A percentile compares a stretch with the other conserved stretches of the same genome.
phyloP scores from a whole-genome alignment of 148 eudicot species.

The Hydrangea macrophylla region DNA sequence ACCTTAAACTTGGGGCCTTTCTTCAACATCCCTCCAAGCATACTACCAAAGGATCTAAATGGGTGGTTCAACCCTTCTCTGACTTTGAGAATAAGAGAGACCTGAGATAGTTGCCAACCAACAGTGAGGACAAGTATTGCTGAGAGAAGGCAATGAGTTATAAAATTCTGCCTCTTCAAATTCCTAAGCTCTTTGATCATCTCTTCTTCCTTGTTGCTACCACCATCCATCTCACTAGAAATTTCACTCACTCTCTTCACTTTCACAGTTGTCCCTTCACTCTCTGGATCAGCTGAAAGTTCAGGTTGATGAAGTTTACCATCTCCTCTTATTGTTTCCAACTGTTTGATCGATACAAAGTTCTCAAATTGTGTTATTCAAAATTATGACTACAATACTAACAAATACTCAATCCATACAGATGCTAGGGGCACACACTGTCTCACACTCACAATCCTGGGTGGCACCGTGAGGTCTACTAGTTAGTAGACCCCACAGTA shows the following conservation, averaged over 20 bases:
- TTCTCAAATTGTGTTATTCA: not conserved
- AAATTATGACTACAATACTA: not conserved
- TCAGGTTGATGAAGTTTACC: conserved; percentile 18
- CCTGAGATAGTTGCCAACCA: conserved; percentile 69
- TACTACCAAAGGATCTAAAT: conserved; percentile 36
- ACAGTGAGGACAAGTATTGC: conserved; percentile 52
- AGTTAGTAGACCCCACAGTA: not conserved
- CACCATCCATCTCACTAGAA: not conserved
- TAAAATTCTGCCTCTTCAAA: conserved; percentile 57
- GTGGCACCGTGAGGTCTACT: no score
- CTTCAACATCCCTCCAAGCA: conserved; percentile 42
- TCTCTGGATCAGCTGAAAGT: conserved; percentile 15
- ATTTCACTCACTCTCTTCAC: conserved; percentile 5
- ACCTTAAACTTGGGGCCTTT: conserved; percentile 17
- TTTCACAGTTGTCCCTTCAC: conserved; percentile 13
- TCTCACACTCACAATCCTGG: no score
- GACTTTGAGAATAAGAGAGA: conserved; percentile 44
- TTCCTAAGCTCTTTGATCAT: conserved; percentile 52
- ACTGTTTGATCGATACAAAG: conserved; percentile 15
- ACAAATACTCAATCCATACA: not conserved
- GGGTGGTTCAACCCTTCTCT: conserved; percentile 51
- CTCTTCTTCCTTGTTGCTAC: conserved; percentile 2
- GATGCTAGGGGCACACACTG: no score
- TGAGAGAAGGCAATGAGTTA: conserved; percentile 65
- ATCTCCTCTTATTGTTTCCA: conserved; percentile 36